These are phyloP conservation scores for Paecilomyces sp. DNA, from an alignment of 2,329 filamentous ascomycete species.

Conservation along the genomic window DNA sequence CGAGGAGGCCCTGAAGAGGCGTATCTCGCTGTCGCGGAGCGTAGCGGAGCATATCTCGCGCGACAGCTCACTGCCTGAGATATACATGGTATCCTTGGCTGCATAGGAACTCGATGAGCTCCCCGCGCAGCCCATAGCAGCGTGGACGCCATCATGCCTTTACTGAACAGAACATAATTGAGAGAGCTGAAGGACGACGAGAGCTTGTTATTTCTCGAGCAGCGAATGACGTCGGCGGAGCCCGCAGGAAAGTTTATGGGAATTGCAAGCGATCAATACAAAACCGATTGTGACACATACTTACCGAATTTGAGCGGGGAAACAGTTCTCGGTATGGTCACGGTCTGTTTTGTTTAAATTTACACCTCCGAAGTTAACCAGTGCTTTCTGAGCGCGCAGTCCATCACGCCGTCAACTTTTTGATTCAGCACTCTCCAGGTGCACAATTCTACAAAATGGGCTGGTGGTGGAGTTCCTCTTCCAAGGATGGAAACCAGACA, in stretches of 20 bases:
- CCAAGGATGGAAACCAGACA: constrained; percentile 19
- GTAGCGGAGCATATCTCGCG: neutral
- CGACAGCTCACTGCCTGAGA: neutral
- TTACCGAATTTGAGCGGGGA: neutral
- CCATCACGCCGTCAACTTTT: neutral
- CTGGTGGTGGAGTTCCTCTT: constrained; percentile 37
- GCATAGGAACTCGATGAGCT: neutral
- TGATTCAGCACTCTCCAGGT: neutral
- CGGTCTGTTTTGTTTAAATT: constrained; percentile 27
- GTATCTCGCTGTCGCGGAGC: neutral
- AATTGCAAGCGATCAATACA: neutral
- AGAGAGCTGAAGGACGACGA: neutral
- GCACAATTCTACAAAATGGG: constrained; percentile 29
- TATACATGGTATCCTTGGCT: neutral
- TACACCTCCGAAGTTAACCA: constrained; percentile 1
- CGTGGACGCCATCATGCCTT: neutral
- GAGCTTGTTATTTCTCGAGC: neutral
- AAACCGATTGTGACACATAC: neutral
- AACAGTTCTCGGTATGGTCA: constrained; percentile 4
- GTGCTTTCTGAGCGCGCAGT: constrained; percentile 2
- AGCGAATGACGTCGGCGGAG: neutral
- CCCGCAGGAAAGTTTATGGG: neutral
- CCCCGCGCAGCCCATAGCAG: neutral
- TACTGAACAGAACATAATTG: neutral
- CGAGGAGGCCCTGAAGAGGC: neutral